These are phyloP conservation scores for Torrubiellomyces zombiae DNA, from an alignment of 2,329 filamentous ascomycete species.

Conservation along the genomic window DNA sequence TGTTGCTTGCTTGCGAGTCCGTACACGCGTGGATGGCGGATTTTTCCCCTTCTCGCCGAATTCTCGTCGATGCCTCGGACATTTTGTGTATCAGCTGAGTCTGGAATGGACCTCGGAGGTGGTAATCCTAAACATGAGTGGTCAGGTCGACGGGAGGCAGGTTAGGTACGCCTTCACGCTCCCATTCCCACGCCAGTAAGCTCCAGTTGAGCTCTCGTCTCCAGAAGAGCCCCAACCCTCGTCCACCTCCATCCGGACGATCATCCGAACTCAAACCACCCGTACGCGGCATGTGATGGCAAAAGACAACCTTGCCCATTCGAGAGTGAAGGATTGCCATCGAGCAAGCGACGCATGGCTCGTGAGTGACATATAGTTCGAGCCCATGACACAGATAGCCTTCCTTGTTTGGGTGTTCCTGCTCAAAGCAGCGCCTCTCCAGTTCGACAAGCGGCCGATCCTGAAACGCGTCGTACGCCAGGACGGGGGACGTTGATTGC, in stretches of 20 bases:
- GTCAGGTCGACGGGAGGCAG: conserved; percentile 27
- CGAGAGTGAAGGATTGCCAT: conserved; percentile 93
- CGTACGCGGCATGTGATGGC: conserved; percentile 59
- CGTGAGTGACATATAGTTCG: conserved; percentile 87
- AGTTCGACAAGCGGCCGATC: conserved; percentile 52
- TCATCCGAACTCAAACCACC: conserved; percentile 72
- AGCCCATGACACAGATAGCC: conserved; percentile 90
- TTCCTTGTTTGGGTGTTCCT: conserved; percentile 50
- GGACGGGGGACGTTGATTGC: conserved; percentile 19
- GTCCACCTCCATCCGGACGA: conserved; percentile 36
- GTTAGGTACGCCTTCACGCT: conserved; percentile 24
- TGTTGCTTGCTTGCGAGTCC: too few species aligned
- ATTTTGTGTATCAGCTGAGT: too few species aligned
- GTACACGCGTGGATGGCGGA: too few species aligned
- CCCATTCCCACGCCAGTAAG: conserved; percentile 65
- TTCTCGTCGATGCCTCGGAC: too few species aligned
- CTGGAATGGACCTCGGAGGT: conserved; percentile 21
- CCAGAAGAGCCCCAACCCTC: conserved; percentile 54
- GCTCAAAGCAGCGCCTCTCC: conserved; percentile 44
- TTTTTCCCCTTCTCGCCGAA: too few species aligned
- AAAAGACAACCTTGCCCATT: conserved; percentile 74
- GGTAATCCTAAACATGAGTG: conserved; percentile 32
- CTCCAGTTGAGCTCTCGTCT: conserved; percentile 74
- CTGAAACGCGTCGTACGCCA: conserved; percentile 47
- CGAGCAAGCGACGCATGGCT: conserved; percentile 90